Evolutionary conservation across 257 asterid species (phyloP).

Genomic region (Paulownia fortunei): DNA sequence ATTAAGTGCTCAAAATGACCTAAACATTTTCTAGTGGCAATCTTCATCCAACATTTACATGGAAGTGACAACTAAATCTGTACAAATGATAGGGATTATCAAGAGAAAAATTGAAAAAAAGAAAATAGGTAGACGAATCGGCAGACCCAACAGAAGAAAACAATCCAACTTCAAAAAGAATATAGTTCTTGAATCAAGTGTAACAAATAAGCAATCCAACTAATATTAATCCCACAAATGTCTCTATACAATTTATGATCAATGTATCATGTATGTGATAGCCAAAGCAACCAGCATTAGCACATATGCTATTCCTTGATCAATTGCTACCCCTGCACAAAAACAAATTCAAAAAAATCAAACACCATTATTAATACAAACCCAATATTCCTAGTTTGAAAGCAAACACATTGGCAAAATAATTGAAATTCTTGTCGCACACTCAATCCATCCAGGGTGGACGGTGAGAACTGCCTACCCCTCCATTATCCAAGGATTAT

Average conservation of each 20-base stretch:
- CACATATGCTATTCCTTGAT: constrained; percentile 77
- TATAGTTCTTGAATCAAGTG: constrained; percentile 2
- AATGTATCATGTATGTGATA: constrained; percentile 59
- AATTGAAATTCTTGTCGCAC: background rate
- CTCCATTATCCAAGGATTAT: no score
- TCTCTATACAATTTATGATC: background rate
- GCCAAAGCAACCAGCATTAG: constrained; percentile 80
- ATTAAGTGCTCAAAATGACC: background rate
- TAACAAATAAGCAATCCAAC: constrained; percentile 6
- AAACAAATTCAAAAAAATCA: background rate
- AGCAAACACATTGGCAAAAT: background rate
- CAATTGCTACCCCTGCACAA: constrained; percentile 69
- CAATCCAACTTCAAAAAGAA: constrained; percentile 19
- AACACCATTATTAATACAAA: background rate
- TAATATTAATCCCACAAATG: background rate
- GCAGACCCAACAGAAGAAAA: background rate
- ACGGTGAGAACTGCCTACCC: no score
- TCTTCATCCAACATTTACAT: background rate
- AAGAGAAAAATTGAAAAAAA: background rate
- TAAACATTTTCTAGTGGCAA: background rate
- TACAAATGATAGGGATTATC: background rate
- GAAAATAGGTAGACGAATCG: background rate
- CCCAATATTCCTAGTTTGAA: background rate
- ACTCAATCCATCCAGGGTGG: no score
- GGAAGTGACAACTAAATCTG: background rate